A percentile compares a stretch with the other conserved stretches of the same genome.
These are phyloP conservation scores for Colletotrichum scovillei DNA, from an alignment of 2,329 filamentous ascomycete genomes.

Conservation along the genomic window DNA sequence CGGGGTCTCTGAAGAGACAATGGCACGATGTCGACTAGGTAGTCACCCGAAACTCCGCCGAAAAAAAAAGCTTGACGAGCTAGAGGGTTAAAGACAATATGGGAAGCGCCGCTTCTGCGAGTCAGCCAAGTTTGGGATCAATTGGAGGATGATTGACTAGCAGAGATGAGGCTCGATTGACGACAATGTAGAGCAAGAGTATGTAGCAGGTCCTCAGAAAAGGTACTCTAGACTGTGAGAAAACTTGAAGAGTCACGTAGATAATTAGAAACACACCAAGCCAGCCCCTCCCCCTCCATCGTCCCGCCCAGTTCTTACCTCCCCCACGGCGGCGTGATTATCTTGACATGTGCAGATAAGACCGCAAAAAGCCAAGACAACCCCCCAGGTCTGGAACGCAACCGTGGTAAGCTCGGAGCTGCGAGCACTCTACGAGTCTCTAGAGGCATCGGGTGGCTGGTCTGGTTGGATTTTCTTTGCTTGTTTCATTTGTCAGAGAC, in stretches of 20 bases:
- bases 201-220: too few relatives aligned
- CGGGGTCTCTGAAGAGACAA: conserved; percentile 5
- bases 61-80: conserved; percentile 7
- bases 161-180: neutral
- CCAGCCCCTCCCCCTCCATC: neutral
- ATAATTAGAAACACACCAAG: neutral
- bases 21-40: conserved; percentile 22
- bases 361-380: neutral
- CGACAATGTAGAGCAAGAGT: too few relatives aligned
- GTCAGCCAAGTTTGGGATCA: conserved; percentile 4
- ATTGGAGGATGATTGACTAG: neutral
- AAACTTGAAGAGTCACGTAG: neutral
- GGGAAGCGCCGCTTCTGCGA: conserved; percentile 8
- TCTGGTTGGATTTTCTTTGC: neutral
- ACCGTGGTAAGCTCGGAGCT: conserved; percentile 2
- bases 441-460: neutral
- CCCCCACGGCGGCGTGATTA: conserved; percentile 4
- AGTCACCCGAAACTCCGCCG: neutral
- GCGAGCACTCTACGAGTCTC: neutral
- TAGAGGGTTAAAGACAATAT: neutral
- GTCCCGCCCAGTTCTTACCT: too few relatives aligned
- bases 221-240: neutral
- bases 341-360: conserved; percentile 23
- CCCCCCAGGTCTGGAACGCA: conserved; percentile 11
- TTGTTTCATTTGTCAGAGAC: neutral